phyloP scores from a whole-genome alignment of 2,329 filamentous ascomycete genomes.

The Periglandula ipomoeae region DNA sequence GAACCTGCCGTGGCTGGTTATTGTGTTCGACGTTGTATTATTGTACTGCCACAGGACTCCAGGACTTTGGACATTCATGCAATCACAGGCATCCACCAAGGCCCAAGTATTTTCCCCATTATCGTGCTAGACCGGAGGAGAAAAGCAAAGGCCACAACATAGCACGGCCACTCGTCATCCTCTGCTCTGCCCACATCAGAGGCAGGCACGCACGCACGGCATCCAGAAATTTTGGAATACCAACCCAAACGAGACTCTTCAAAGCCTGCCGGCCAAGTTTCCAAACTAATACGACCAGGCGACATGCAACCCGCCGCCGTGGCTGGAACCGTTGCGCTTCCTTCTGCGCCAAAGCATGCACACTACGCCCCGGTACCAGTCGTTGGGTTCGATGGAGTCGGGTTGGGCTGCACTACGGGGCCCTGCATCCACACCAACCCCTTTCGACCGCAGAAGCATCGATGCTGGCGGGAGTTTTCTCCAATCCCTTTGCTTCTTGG shows the following conservation, averaged over 20 bases:
- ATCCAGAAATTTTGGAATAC: too few relatives aligned
- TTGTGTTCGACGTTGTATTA: background rate
- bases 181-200: too few relatives aligned
- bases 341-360: background rate
- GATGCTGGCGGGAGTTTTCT: background rate
- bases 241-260: too few relatives aligned
- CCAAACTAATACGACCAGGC: too few relatives aligned
- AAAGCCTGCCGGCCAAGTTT: too few relatives aligned
- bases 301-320: slow-evolving; percentile 1
- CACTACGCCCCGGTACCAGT: background rate
- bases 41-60: background rate
- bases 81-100: background rate
- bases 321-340: background rate
- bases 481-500: background rate
- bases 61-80: background rate
- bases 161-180: too few relatives aligned
- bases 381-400: background rate
- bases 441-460: too few relatives aligned
- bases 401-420: slow-evolving; percentile 1
- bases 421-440: too few relatives aligned
- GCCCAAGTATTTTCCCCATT: too few relatives aligned
- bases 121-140: background rate
- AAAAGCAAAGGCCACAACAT: too few relatives aligned
- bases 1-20: background rate
- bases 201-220: too few relatives aligned